Evolutionary conservation across 441 rosid genomes (phyloP).

Genomic region (Isatis lusitanica): DNA sequence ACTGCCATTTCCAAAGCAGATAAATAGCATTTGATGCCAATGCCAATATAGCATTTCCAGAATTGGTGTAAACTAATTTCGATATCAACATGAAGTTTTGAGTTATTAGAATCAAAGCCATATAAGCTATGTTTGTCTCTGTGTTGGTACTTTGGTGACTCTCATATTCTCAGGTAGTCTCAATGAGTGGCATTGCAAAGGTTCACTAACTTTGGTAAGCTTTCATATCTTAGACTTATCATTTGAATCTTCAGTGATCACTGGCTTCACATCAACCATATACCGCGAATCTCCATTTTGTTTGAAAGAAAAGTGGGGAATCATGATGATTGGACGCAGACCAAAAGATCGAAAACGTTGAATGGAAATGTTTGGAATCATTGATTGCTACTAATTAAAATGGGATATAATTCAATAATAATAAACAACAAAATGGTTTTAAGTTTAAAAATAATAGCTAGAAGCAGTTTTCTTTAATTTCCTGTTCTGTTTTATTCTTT

Average conservation of each 20-base stretch:
- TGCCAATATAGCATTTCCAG: conserved; percentile 92
- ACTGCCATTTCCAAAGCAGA: conserved; percentile 97
- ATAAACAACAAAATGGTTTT: too few relatives aligned
- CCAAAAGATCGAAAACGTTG: conserved; percentile 5
- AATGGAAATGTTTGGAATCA: not conserved
- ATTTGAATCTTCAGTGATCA: conserved; percentile 81
- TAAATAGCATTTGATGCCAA: conserved; percentile 93
- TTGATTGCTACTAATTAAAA: too few relatives aligned
- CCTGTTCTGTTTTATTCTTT: too few relatives aligned
- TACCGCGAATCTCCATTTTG: conserved; percentile 92
- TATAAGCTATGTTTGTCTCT: conserved; percentile 12
- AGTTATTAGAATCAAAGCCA: conserved; percentile 24
- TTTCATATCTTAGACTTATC: conserved; percentile 98
- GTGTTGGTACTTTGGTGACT: conserved; percentile 68
- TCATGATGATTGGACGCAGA: conserved; percentile 28
- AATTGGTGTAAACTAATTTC: conserved; percentile 89
- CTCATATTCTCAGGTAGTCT: conserved; percentile 88
- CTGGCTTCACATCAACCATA: conserved; percentile 87
- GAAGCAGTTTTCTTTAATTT: too few relatives aligned
- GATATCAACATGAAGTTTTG: conserved; percentile 64
- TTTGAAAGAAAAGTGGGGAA: conserved; percentile 18
- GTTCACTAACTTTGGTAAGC: conserved; percentile 87
- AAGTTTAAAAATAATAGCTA: too few relatives aligned
- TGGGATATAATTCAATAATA: too few relatives aligned
- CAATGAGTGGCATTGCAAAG: conserved; percentile 88